A percentile compares a stretch with the other conserved stretches of the same genome.
Evolutionary conservation across 202 grass and related monocot genomes (phyloP).

Genomic region (Eragrostis tef): DNA sequence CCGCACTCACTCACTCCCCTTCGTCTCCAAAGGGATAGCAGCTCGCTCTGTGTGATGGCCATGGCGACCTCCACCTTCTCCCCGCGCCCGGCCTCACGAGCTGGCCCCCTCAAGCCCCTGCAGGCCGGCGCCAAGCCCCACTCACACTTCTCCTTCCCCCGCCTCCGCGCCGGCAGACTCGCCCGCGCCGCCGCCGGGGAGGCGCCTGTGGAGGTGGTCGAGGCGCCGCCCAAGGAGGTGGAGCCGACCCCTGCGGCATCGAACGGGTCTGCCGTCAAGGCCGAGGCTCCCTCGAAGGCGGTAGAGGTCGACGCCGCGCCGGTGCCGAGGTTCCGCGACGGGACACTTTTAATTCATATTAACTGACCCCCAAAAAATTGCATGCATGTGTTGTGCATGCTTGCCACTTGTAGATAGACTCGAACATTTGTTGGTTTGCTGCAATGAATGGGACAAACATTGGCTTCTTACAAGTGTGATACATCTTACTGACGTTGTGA

Average conservation of each 20-base stretch:
- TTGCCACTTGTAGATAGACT: not conserved
- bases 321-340: constrained; percentile 63
- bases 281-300: not conserved
- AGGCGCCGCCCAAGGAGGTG: constrained; percentile 42
- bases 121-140: not conserved
- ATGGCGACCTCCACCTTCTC: constrained; percentile 57
- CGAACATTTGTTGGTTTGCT: constrained; percentile 35
- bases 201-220: constrained; percentile 40
- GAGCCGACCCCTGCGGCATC: constrained; percentile 41
- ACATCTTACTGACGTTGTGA: not conserved
- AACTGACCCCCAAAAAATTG: not conserved
- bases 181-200: constrained; percentile 46
- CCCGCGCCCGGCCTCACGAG: constrained; percentile 34
- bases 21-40: not conserved
- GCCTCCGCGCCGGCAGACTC: constrained; percentile 13
- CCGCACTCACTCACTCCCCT: not conserved
- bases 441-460: constrained; percentile 23
- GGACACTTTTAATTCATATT: constrained; percentile 21
- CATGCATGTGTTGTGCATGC: not conserved
- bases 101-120: constrained; percentile 14
- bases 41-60: constrained; percentile 35
- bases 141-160: constrained; percentile 25
- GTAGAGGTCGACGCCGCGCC: not conserved
- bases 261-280: constrained; percentile 50
- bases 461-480: constrained; percentile 1